A percentile compares a stretch with the other conserved stretches of the same genome.
These are phyloP conservation scores for Paraurostyla sp. DNA, from an alignment of 73 alveolate species.

Conservation along the genomic window DNA sequence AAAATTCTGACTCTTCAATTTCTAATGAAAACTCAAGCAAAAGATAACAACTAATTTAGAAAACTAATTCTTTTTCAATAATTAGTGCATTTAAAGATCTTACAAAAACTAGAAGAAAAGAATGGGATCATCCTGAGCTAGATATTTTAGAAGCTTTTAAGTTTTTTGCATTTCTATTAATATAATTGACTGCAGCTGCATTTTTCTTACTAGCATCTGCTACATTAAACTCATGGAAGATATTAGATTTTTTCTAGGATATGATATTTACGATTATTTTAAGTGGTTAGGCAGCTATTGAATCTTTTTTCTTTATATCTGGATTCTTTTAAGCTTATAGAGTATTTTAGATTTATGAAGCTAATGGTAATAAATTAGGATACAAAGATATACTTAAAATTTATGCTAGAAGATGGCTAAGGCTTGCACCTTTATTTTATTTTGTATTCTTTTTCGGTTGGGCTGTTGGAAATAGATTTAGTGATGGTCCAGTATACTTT, in stretches of 20 bases:
- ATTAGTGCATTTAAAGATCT: neutral
- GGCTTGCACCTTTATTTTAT: conserved; percentile 48
- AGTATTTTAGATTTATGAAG: neutral
- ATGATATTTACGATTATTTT: conserved; percentile 1
- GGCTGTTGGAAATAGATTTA: conserved; percentile 25
- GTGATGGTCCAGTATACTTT: conserved; percentile 21
- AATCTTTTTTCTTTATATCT: conserved; percentile 15
- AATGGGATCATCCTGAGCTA: conserved; percentile 55
- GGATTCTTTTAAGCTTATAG: conserved; percentile 55
- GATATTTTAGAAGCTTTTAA: conserved; percentile 59
- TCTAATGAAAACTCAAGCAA: neutral
- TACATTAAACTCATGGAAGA: conserved; percentile 42
- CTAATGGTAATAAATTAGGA: neutral
- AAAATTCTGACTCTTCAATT: neutral
- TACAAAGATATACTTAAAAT: neutral
- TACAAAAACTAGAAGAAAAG: conserved; percentile 16
- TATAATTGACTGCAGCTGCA: conserved; percentile 25
- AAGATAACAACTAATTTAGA: too few species aligned
- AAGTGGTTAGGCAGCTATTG: conserved; percentile 19
- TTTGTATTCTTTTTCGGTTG: conserved; percentile 64
- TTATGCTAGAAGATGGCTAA: conserved; percentile 27
- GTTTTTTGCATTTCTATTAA: neutral
- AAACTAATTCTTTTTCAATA: neutral
- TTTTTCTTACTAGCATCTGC: conserved; percentile 45
- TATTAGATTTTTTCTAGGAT: conserved; percentile 27